Evolutionary conservation across 768 basidiomycete species (phyloP), one percentile per base, ranked within the genome.

Genomic region (Suillus fuscotomentosus): DNA sequence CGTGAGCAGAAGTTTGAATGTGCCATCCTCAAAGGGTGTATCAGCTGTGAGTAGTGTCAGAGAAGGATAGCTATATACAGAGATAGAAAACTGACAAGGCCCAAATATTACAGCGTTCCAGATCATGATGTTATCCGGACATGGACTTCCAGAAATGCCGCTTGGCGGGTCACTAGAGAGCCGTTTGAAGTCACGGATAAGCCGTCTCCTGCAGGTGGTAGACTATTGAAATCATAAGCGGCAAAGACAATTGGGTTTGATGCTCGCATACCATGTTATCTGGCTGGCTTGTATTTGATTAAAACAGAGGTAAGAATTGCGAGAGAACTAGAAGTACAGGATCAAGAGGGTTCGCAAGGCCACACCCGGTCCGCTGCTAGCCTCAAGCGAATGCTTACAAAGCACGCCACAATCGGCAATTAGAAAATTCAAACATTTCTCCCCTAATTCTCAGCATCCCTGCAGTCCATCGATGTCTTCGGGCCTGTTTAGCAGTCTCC

Each of bases 61-160:
- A 63, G 42, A 43, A 27, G 62, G 45, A 38, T 38, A 10, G 45
- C 6, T 1, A 31, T 43, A 50, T 61, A 50, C 57, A 22, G 41
- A 34, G 20, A 27, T 36, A 5, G 8, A n/a, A 42, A 20, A 79
- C 90, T 72, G 65, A 95, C 97, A 91, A 77, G 97, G 97, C 3
- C 97, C 97, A 73, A 99, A 99, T 67, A 99, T 99, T 63, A 99
- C 97, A 2, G 97, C 97, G 72, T 99, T 99, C 97, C 97, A 99
- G 17, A 98, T 84, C 95, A 99, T 97, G 77, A 99, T 97, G 76
- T 99, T 99, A 75, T 99, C 97, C 3, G 94, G 90, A 73, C 94
- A 95, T 73, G 97, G 97, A 71, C 94, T 96, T 15, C 97, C 97
- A 5, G 94, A 96, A 69, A 99, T 95, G 7, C 97, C 97, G 61